Evolutionary conservation across 805 yeast genomes (phyloP).

Genomic region (Wickerhamomyces rabaulensis): DNA sequence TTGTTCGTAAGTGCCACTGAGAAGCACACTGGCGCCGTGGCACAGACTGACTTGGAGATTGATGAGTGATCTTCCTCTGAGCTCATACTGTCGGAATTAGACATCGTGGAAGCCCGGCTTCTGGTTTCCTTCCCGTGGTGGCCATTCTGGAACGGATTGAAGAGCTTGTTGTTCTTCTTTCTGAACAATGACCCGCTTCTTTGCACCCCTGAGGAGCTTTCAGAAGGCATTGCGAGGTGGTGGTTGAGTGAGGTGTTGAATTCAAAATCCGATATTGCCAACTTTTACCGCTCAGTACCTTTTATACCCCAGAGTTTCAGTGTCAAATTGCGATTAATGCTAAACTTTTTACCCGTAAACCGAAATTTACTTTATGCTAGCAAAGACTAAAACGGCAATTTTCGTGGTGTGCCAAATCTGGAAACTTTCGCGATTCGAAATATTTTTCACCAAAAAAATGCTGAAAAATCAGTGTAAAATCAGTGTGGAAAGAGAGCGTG

Average conservation of each 20-base stretch:
- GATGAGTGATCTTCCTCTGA: conserved; percentile 14
- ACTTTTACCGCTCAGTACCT: no score
- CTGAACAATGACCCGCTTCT: neutral
- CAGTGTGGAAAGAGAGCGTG: neutral
- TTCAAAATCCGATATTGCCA: neutral
- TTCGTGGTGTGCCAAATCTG: neutral
- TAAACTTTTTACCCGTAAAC: neutral
- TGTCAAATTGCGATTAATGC: neutral
- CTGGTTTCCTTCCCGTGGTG: neutral
- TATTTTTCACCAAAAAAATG: neutral
- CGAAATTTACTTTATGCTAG: neutral
- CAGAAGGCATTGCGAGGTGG: neutral
- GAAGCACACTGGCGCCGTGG: conserved; percentile 1
- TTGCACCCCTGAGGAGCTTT: neutral
- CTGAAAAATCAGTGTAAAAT: neutral
- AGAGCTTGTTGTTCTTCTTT: neutral
- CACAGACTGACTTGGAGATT: conserved; percentile 5
- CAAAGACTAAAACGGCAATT: neutral
- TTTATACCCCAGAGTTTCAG: neutral
- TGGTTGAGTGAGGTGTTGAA: neutral
- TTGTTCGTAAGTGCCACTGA: neutral
- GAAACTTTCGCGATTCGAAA: neutral
- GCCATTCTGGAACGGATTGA: neutral
- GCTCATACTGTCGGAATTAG: conserved; percentile 6
- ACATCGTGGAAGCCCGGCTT: neutral